Base-by-base conservation (phyloP, 352 stramenopile genomes). In the Globisporangium apiculatum region DNA sequence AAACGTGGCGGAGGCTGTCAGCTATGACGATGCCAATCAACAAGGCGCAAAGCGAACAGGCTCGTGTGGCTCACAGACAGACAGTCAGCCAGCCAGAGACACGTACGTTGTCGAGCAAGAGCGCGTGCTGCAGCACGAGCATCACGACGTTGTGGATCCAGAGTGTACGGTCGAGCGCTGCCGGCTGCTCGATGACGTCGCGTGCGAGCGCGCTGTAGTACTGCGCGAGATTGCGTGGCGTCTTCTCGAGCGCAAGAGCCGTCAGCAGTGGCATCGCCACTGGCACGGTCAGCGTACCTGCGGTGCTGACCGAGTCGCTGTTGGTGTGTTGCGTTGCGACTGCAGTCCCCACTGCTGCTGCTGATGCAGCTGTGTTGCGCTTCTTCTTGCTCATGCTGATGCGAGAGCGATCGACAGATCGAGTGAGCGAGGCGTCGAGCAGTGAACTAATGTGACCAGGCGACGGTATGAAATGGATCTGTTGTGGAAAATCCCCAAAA, bases 21-120 rank as follows among this genome's bases (percentile, higher is more conserved):
- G 24, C 3, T 31, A 31, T 3, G 24, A 31, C 24, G 24, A 31
- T 31, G 24, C 24, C 24, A 31, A 31, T 31, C 24, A 31, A 31
- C 24, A 31, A 31, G 24, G 24, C 24, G 24, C 24, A 31, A 31
- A 31, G 24, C 24, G 24, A 31, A 31, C 24, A 31, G 3, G 24
- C 24, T 14, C 17, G 15, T 37, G 9, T 4, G 24, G 24, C 24
- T 31, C 24, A 31, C 24, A 31, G 24, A 31, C 2, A 31, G 24
- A 40, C n/a, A 43, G 10, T 8, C 14, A 51, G 35, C 42, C n/a
- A 51, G 18, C 42, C 35, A n/a, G 14, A 7, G 37, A 0, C 4
- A 48, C 58, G 17, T 65, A 87, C 76, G 71, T 69, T 36, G 15
- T 77, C 64, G 43, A 69, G 66, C 61, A 84, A 68, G n/a, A 83